Evolutionary conservation across 805 yeast genomes (phyloP).

Genomic region (Saturnispora sekii): DNA sequence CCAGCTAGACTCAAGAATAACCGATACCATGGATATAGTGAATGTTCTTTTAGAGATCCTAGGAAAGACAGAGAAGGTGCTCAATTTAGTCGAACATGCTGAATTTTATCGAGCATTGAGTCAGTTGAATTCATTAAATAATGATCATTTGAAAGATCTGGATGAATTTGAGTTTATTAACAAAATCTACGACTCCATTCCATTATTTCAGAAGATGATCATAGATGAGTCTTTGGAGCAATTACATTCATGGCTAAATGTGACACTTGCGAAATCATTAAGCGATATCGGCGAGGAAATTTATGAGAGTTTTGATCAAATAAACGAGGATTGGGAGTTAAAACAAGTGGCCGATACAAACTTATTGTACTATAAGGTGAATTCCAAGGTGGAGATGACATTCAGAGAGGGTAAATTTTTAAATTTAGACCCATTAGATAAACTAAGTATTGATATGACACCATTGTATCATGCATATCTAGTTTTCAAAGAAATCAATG

Average conservation of each 20-base stretch:
- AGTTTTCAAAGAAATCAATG: slow-evolving; percentile 68
- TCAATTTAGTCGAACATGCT: slow-evolving; percentile 64
- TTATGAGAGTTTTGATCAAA: slow-evolving; percentile 41
- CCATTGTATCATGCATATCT: slow-evolving; percentile 75
- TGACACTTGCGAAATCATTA: slow-evolving; percentile 54
- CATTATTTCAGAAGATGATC: slow-evolving; percentile 62
- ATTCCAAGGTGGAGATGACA: slow-evolving; percentile 78
- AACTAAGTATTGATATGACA: slow-evolving; percentile 48
- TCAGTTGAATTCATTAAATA: slow-evolving; percentile 64
- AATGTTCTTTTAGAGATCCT: slow-evolving; percentile 69
- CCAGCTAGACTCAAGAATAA: slow-evolving; percentile 55
- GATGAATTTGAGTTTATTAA: slow-evolving; percentile 65
- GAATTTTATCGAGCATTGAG: slow-evolving; percentile 82
- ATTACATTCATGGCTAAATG: slow-evolving; percentile 53
- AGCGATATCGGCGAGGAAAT: slow-evolving; percentile 47
- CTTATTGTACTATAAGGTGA: slow-evolving; percentile 53
- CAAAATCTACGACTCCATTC: slow-evolving; percentile 66
- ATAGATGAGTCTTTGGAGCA: slow-evolving; percentile 63
- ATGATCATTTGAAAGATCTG: slow-evolving; percentile 53
- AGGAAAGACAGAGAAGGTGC: slow-evolving; percentile 78
- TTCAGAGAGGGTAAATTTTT: slow-evolving; percentile 42
- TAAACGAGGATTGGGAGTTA: slow-evolving; percentile 52
- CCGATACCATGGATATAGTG: slow-evolving; percentile 61
- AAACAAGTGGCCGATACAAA: slow-evolving; percentile 35
- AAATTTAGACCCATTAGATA: slow-evolving; percentile 40